These are phyloP conservation scores for Alternaria hordeiaustralica DNA, from an alignment of 2,329 filamentous ascomycete genomes.

Conservation along the genomic window DNA sequence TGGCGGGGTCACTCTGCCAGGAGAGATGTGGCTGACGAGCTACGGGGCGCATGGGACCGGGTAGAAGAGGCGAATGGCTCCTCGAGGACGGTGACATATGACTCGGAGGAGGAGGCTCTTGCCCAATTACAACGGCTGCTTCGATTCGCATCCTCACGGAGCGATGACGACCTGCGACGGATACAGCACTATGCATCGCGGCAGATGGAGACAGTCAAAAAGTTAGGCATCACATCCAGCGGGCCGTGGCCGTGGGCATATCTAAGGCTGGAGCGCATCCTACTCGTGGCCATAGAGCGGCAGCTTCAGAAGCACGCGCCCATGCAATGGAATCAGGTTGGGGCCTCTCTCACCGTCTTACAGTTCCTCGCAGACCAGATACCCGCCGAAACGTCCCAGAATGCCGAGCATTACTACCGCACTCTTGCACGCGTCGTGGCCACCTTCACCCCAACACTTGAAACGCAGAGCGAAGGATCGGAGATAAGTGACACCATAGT, in stretches of 20 bases:
- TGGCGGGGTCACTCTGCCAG: constrained; percentile 81
- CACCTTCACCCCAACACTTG: constrained; percentile 14
- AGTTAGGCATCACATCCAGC: constrained; percentile 23
- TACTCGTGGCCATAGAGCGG: constrained; percentile 44
- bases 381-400: constrained; percentile 42
- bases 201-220: constrained; percentile 42
- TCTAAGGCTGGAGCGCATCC: constrained; percentile 49
- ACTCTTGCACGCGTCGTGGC: constrained; percentile 37
- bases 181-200: constrained; percentile 51
- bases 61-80: constrained; percentile 27
- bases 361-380: constrained; percentile 42
- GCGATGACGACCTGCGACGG: constrained; percentile 48
- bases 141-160: constrained; percentile 50
- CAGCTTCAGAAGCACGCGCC: constrained; percentile 16
- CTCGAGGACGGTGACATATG: constrained; percentile 37
- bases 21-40: constrained; percentile 63
- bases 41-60: constrained; percentile 45
- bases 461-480: background rate
- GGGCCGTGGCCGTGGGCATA: constrained; percentile 53
- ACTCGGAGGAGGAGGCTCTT: constrained; percentile 48
- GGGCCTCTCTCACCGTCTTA: constrained; percentile 28
- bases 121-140: constrained; percentile 52
- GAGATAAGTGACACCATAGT: constrained; percentile 23
- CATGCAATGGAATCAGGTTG: constrained; percentile 15
- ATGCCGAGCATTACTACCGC: constrained; percentile 40